A percentile compares a stretch with the other conserved stretches of the same genome.
Evolutionary conservation across 148 eudicot genomes (phyloP).

Genomic region (Bassia scoparia): DNA sequence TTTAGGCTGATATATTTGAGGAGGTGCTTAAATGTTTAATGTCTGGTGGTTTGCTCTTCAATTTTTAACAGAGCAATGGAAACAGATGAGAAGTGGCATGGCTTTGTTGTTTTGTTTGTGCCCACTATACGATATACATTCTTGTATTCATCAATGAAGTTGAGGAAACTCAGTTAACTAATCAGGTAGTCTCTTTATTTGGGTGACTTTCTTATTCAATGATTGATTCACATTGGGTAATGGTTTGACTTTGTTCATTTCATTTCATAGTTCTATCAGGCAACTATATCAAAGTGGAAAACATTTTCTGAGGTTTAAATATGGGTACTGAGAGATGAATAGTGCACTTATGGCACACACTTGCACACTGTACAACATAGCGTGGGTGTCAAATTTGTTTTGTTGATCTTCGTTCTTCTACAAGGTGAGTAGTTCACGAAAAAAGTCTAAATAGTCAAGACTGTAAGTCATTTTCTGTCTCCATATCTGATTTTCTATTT

Average conservation of each 20-base stretch:
- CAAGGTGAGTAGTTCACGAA: constrained; percentile 94
- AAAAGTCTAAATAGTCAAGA: constrained; percentile 88
- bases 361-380: constrained; percentile 5
- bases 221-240: constrained; percentile 5
- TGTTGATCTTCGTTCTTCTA: constrained; percentile 21
- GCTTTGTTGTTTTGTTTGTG: constrained; percentile 50
- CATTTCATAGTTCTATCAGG: constrained; percentile 54
- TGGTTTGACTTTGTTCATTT: constrained; percentile 2
- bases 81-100: constrained; percentile 29
- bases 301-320: constrained; percentile 74
- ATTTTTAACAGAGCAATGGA: constrained; percentile 25
- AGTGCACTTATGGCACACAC: not conserved
- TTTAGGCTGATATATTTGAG: no score
- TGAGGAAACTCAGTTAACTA: constrained; percentile 52
- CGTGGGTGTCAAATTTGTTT: constrained; percentile 19
- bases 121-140: constrained; percentile 67
- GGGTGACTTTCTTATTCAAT: constrained; percentile 6
- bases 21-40: not conserved
- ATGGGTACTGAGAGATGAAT: constrained; percentile 55
- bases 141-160: constrained; percentile 61
- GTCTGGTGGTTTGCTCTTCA: not conserved
- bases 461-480: constrained; percentile 45
- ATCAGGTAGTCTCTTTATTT: constrained; percentile 32
- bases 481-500: not conserved
- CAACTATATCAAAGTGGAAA: constrained; percentile 88